These are phyloP conservation scores for Geotrichum reessii DNA, from an alignment of 1,139 yeast species.

Conservation along the genomic window DNA sequence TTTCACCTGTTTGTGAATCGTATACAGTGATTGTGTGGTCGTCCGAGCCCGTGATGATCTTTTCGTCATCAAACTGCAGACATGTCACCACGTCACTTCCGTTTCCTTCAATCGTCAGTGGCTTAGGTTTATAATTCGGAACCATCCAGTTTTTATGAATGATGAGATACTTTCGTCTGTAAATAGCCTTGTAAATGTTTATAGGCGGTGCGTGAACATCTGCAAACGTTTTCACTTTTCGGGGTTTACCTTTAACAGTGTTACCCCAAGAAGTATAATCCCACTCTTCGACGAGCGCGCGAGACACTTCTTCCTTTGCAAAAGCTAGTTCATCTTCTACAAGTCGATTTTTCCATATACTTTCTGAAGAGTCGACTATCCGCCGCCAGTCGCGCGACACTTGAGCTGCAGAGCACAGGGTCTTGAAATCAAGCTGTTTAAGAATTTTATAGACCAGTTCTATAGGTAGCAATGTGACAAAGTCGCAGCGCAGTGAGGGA, in stretches of 20 bases:
- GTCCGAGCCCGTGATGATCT: conserved; percentile 89
- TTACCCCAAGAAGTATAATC: conserved; percentile 34
- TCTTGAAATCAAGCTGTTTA: conserved; percentile 55
- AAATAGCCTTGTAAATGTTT: conserved; percentile 49
- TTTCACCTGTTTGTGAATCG: conserved; percentile 66
- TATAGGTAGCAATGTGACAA: conserved; percentile 65
- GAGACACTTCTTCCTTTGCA: conserved; percentile 27
- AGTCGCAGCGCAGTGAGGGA: conserved; percentile 60
- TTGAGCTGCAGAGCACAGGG: conserved; percentile 56
- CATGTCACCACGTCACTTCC: conserved; percentile 87
- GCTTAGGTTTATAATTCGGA: conserved; percentile 61
- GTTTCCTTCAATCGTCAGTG: conserved; percentile 66
- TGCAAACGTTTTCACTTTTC: conserved; percentile 3
- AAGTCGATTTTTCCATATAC: conserved; percentile 38
- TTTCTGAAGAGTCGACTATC: conserved; percentile 52
- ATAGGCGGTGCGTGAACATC: conserved; percentile 19
- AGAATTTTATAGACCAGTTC: conserved; percentile 74
- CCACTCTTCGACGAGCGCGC: conserved; percentile 35
- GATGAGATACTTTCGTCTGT: conserved; percentile 61
- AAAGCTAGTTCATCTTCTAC: conserved; percentile 31
- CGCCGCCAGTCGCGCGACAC: conserved; percentile 70
- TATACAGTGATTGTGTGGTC: conserved; percentile 78
- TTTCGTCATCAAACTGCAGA: conserved; percentile 85
- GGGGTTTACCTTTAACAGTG: conserved; percentile 1
- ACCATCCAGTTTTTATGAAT: conserved; percentile 72